Evolutionary conservation across 257 asterid genomes (phyloP).

Genomic region (Coffea canephora): DNA sequence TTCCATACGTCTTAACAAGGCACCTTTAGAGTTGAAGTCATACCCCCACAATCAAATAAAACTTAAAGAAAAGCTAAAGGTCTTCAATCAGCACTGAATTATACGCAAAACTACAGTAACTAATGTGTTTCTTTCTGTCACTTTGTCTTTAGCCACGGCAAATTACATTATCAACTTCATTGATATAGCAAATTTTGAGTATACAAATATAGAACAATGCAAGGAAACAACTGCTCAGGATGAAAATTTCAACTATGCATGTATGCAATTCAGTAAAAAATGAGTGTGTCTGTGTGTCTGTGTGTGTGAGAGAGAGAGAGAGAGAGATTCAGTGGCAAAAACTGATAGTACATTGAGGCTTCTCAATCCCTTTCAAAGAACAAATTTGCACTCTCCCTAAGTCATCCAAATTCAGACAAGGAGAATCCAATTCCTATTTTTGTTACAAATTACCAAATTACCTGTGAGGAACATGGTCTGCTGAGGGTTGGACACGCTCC

Average conservation of each 20-base stretch:
- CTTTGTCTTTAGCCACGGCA: not conserved
- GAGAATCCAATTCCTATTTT: not conserved
- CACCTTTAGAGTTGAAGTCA: not conserved
- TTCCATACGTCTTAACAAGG: not conserved
- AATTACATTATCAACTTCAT: not conserved
- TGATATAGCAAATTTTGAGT: not conserved
- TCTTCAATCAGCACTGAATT: not conserved
- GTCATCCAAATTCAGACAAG: not conserved
- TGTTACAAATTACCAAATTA: constrained; percentile 24
- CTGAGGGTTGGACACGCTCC: constrained; percentile 93
- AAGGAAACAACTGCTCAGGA: not conserved
- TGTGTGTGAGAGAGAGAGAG: not conserved
- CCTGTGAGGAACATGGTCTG: constrained; percentile 99
- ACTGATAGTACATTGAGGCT: not conserved
- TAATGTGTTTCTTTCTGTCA: not conserved
- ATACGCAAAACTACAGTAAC: not conserved
- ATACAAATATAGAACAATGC: not conserved
- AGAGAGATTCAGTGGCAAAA: not conserved
- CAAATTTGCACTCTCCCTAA: not conserved
- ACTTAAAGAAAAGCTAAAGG: not conserved
- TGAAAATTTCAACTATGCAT: not conserved
- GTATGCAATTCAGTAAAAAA: not conserved
- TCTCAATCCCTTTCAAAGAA: not conserved
- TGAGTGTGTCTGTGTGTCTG: not conserved
- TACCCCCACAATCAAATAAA: not conserved